A percentile compares a stretch with the other conserved stretches of the same genome.
phyloP scores from a whole-genome alignment of 2,329 filamentous ascomycete genomes.

The Paraconiothyrium brasiliense region DNA sequence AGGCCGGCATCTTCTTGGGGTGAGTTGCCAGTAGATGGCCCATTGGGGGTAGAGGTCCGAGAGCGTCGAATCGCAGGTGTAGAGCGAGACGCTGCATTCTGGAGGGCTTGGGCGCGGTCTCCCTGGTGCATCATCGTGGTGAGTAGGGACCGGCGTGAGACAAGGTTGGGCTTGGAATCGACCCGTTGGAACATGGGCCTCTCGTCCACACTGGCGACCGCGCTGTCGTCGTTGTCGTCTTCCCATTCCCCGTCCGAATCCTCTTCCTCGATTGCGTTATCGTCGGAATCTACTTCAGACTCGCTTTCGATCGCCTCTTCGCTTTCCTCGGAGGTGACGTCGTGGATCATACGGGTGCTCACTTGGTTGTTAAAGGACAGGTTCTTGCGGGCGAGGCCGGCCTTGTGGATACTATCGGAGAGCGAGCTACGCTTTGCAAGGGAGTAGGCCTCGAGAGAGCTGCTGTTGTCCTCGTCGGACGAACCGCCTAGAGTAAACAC shows the following conservation, averaged over 20 bases:
- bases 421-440: constrained; percentile 63
- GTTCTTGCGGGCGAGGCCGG: constrained; percentile 71
- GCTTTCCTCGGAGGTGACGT: constrained; percentile 62
- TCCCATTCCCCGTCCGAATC: constrained; percentile 64
- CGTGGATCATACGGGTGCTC: constrained; percentile 71
- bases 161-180: constrained; percentile 84
- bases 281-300: constrained; percentile 67
- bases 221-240: constrained; percentile 78
- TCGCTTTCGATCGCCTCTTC: constrained; percentile 68
- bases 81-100: constrained; percentile 69
- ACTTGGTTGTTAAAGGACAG: constrained; percentile 84
- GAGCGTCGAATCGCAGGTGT: constrained; percentile 65
- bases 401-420: constrained; percentile 62
- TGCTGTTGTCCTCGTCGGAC: constrained; percentile 85
- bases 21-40: constrained; percentile 69
- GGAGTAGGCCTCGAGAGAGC: constrained; percentile 71
- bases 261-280: constrained; percentile 71
- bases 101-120: constrained; percentile 74
- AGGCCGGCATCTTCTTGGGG: constrained; percentile 63
- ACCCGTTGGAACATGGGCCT: constrained; percentile 87
- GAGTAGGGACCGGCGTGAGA: constrained; percentile 86
- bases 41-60: constrained; percentile 75
- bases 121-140: constrained; percentile 88
- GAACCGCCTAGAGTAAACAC: constrained; percentile 81
- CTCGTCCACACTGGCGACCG: constrained; percentile 83